Evolutionary conservation across 2,329 filamentous ascomycete species (phyloP), one percentile per base, ranked within the genome.

Genomic region (Parastagonospora nodorum): DNA sequence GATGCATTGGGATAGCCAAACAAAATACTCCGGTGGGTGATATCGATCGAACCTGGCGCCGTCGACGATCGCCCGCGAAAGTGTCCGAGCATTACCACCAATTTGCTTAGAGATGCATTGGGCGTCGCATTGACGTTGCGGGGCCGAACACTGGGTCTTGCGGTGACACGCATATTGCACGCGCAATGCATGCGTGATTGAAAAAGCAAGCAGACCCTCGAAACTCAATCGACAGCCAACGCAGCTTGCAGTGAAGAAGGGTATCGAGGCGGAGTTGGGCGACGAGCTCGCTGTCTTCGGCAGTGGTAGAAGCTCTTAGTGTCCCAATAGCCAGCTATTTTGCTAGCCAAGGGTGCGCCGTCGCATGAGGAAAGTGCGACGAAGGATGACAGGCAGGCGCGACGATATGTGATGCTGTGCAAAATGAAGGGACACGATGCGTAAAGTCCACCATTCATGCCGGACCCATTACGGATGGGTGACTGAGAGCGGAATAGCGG

Each of bases 21-120:
- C 56, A 66, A 67, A 73, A 71, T 64, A 60, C 63, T 72, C 69
- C 70, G 69, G 68, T 60, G 64, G 59, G 56, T 64, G 59, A 60
- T 61, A 62, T 61, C 59, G 63, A 68, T 63, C 66, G 52, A 58
- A 51, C 57, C 62, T 61, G 64, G 65, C 58, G 60, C 63, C 60
- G 63, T 64, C 43, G 60, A 64, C 51, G 69, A 72, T 73, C 68
- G 60, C 55, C 56, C 63, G 64, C 59, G 41, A 69, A 72, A 73
- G 60, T 69, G 63, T 62, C 69, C 68, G 69, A 71, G 50, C 57
- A 60, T 55, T 57, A 53, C 57, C 53, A 60, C 57, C 57, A 64
- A 55, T 64, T 68, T 63, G 63, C 56, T 35, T 55, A 57, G 61
- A 49, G 61, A 53, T 56, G 61, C 41, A 46, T 44, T 37, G 44